Base-by-base conservation (phyloP, 2,329 filamentous ascomycete species). In the Hypoxylon sp. region DNA sequence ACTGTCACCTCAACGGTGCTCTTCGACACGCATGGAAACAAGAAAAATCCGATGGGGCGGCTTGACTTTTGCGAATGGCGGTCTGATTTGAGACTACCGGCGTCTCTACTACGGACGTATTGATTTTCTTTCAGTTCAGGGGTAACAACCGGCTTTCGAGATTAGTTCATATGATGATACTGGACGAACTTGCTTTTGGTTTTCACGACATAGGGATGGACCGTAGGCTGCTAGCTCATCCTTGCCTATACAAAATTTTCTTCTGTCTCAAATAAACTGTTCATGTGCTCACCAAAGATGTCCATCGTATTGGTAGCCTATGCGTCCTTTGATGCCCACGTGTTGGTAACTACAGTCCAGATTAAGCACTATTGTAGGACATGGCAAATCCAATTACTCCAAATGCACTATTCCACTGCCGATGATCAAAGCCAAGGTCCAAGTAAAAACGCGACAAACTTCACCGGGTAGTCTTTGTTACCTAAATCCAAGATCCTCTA, bases 161-260 rank as follows among this genome's bases (percentile, higher is more conserved):
- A 63, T 68, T 48, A 70, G 62, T 66, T 68, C 52, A 57, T 54
- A 52, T 63, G 57, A 68, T 46, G 68, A 63, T 48, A 63, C 55
- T 61, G 55, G 39, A 64, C 58, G 32, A 55, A 52, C 51, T 57
- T 60, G 50, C 52, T 63, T 60, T 60, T 69, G 48, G 44, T 54
- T 65, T 65, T 63, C 55, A 63, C 44, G 65, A 59, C 62, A 53
- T 60, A 65, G 61, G 57, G 55, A 65, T 39, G 35, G 47, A 46
- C 58, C 37, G 58, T 67, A 56, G 57, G 44, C 10, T 64, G 55
- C 55, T 63, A 37, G 27, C 37, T 67, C 13, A 61, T 55, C 56
- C 64, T 56, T 52, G 27, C 67, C 50, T 58, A 58, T 64, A 53
- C 35, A 61, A 51, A 52, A 24, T 53, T 70, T 67, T 62, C 54